Evolutionary conservation across 2,329 filamentous ascomycete species (phyloP).

Genomic region (Aspergillus candidus): DNA sequence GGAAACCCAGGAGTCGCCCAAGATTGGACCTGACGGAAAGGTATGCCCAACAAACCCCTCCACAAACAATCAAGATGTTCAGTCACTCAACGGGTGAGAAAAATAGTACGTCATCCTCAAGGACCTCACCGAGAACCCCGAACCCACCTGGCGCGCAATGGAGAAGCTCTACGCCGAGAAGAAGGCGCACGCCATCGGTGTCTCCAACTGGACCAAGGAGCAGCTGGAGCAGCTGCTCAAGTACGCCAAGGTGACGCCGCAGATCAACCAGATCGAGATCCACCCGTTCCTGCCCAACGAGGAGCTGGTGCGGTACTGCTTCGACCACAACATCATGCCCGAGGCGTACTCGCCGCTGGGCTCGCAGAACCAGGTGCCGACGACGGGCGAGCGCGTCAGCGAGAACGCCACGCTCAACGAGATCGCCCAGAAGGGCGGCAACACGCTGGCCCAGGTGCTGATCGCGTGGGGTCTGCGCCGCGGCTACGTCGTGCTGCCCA

Average conservation of each 20-base stretch:
- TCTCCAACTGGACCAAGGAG: slow-evolving; percentile 65
- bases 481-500: slow-evolving; percentile 63
- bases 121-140: slow-evolving; percentile 59
- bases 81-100: background rate
- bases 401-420: slow-evolving; percentile 55
- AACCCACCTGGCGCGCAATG: slow-evolving; percentile 61
- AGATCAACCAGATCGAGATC: slow-evolving; percentile 43
- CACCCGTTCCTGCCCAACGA: slow-evolving; percentile 45
- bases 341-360: slow-evolving; percentile 46
- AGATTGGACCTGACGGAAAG: slow-evolving; percentile 49
- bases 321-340: slow-evolving; percentile 36
- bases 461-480: slow-evolving; percentile 61
- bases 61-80: slow-evolving; percentile 5
- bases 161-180: slow-evolving; percentile 55
- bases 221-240: slow-evolving; percentile 44
- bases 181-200: slow-evolving; percentile 63
- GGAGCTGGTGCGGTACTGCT: slow-evolving; percentile 39
- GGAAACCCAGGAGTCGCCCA: slow-evolving; percentile 42
- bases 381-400: slow-evolving; percentile 60
- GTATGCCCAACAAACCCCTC: slow-evolving; percentile 21
- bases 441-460: slow-evolving; percentile 56
- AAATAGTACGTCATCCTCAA: slow-evolving; percentile 56
- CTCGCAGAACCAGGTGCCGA: slow-evolving; percentile 63
- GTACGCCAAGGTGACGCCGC: slow-evolving; percentile 38
- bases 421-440: slow-evolving; percentile 52